Base-by-base conservation (phyloP, 129 eudicot genomes). In the Flaveria ramosissima region DNA sequence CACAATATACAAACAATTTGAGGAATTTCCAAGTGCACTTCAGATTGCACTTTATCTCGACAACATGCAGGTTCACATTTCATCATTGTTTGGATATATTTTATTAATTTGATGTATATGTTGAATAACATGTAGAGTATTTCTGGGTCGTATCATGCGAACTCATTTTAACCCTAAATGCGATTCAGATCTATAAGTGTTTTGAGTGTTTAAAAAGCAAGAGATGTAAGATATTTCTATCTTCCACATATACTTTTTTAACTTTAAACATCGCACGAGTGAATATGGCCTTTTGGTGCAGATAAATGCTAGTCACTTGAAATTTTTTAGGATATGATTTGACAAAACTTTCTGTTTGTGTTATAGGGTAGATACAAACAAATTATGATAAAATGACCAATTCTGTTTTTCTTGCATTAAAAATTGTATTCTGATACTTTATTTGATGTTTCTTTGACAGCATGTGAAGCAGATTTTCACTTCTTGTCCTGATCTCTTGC, bases 31-130 rank as follows among this genome's bases (percentile, higher is more conserved):
- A 36, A 75, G 86, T 41, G 97, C 97, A 36, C 96, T 95, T 82
- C 96, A 91, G 84, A 86, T 91, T 64, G 96, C 99, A n/a, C 84
- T 95, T 57, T 85, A 68, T 79, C 89, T 93, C 8, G 90, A 89
- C 78, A 91, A 91, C 69, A 30, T 86, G 86, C 92, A 87, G 96
- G 99, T 91, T 57, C 63, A 78, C 62, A n/a, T 59, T 46, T 66
- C 41, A 41, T 75, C 20, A 3, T 67, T 32, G 51, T 27, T 42
- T 61, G 59, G 11, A 50, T 42, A 32, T 45, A 61, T 39, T 13
- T 30, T 43, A 13, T 57, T 27, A 1, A 21, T 68, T 47, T 41
- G 30, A 14, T 36, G 9, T 57, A 13, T 63, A 73, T 79, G 15
- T 60, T 71, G 26, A 30, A 47, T 60, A 21, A 60, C 4, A 24